A percentile compares a stretch with the other conserved stretches of the same genome.
Evolutionary conservation across 208 protist species (phyloP).

Genomic region (Wallacemonas sp.): DNA sequence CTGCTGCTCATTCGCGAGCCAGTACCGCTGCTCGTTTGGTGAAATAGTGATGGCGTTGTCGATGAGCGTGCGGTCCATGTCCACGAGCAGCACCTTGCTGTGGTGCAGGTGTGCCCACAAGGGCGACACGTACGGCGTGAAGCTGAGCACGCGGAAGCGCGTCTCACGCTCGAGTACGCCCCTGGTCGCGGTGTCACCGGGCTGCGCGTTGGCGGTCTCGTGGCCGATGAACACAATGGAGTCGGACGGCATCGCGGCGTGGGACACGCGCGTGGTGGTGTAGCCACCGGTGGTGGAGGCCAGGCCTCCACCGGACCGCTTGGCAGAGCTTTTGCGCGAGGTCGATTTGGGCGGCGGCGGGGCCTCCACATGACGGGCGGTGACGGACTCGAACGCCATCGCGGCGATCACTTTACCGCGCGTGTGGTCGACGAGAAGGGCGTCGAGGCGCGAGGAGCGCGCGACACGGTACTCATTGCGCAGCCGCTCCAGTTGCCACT

Average conservation of each 20-base stretch:
- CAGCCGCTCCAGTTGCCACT: conserved; percentile 61
- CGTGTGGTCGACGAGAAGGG: conserved; percentile 54
- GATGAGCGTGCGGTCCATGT: conserved; percentile 86
- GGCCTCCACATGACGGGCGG: neutral
- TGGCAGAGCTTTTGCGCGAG: too few relatives aligned
- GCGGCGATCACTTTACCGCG: conserved; percentile 59
- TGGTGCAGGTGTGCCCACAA: conserved; percentile 61
- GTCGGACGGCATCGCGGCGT: neutral
- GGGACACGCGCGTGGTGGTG: neutral
- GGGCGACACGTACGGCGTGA: conserved; percentile 61
- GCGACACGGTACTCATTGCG: conserved; percentile 71
- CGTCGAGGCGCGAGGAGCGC: conserved; percentile 57
- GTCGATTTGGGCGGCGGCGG: neutral
- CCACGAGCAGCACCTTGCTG: conserved; percentile 71
- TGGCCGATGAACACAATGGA: neutral
- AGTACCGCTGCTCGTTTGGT: conserved; percentile 14
- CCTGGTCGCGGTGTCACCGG: neutral
- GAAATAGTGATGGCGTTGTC: conserved; percentile 71
- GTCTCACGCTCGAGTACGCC: neutral
- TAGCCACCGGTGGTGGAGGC: too few relatives aligned
- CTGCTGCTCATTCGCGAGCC: conserved; percentile 3
- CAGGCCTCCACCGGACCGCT: too few relatives aligned
- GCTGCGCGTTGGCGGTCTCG: neutral
- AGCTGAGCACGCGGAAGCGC: conserved; percentile 32
- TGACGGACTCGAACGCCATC: conserved; percentile 34